Conservation (phyloP, 1,139 yeast genomes). For the Schwanniomyces etchellsii region DNA sequence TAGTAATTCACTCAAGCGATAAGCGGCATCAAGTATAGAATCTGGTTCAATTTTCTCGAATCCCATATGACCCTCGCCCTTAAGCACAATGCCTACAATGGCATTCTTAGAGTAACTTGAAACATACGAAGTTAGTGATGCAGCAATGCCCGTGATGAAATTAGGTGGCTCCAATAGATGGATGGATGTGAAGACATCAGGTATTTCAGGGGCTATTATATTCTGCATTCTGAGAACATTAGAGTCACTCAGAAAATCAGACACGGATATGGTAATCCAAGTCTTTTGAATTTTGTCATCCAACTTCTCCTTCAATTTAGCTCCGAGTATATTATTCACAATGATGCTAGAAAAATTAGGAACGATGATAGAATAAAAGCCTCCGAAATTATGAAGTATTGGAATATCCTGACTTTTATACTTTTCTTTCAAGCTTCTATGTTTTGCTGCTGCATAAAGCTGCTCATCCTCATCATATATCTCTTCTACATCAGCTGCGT, state of each 20-base stretch:
- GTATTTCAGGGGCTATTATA: conserved; percentile 13
- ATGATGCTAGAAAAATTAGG: conserved; percentile 30
- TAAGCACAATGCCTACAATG: conserved; percentile 27
- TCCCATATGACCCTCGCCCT: conserved; percentile 57
- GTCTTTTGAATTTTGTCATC: conserved; percentile 7
- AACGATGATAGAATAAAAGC: conserved; percentile 15
- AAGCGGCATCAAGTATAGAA: conserved; percentile 29
- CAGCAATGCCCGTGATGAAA: conserved; percentile 47
- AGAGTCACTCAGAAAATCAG: conserved; percentile 26
- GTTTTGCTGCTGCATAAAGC: conserved; percentile 33
- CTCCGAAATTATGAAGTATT: conserved; percentile 11
- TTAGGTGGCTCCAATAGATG: conserved; percentile 50
- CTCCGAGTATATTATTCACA: conserved; percentile 26
- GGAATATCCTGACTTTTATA: conserved; percentile 22
- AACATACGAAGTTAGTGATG: conserved; percentile 32
- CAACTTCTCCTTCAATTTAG: conserved; percentile 12
- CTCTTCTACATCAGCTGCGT: conserved; percentile 14
- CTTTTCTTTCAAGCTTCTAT: conserved; percentile 15
- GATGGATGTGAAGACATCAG: conserved; percentile 10
- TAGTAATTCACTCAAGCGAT: conserved; percentile 14
- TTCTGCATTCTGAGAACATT: conserved; percentile 22
- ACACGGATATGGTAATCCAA: conserved; percentile 33
- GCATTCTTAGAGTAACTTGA: conserved; percentile 9
- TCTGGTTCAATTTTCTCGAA: conserved; percentile 40
- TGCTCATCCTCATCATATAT: conserved; percentile 51